Conservation (phyloP, 1,139 yeast species). For the Debaryomyces subglobosus region DNA sequence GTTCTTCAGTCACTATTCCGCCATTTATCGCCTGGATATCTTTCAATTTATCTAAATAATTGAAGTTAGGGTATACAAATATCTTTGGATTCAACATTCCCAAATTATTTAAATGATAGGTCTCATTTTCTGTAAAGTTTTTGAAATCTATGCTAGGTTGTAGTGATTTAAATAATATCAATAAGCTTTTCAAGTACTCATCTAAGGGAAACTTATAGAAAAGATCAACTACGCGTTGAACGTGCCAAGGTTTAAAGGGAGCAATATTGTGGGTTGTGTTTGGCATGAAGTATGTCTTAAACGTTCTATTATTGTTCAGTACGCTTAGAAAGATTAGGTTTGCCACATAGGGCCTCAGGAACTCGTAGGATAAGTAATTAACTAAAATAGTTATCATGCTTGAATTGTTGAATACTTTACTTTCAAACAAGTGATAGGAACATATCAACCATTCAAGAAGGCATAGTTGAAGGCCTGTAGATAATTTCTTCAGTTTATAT, state of each 20-base stretch:
- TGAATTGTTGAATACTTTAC: conserved; percentile 18
- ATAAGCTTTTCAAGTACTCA: conserved; percentile 27
- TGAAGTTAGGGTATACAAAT: conserved; percentile 20
- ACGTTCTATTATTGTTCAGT: conserved; percentile 17
- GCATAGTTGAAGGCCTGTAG: conserved; percentile 25
- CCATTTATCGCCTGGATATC: conserved; percentile 7
- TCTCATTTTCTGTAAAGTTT: conserved; percentile 7
- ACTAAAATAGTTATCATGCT: conserved; percentile 32
- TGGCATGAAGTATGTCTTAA: conserved; percentile 15
- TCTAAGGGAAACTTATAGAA: conserved; percentile 39
- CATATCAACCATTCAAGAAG: conserved; percentile 38
- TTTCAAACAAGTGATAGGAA: conserved; percentile 31
- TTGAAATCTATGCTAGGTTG: conserved; percentile 26
- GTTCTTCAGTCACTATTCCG: background rate
- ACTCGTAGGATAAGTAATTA: conserved; percentile 37
- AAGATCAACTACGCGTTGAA: conserved; percentile 35
- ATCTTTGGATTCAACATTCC: conserved; percentile 14
- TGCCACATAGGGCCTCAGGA: conserved; percentile 33
- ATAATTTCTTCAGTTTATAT: conserved; percentile 26
- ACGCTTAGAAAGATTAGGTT: conserved; percentile 31
- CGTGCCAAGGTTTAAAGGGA: conserved; percentile 38
- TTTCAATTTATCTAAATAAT: conserved; percentile 15
- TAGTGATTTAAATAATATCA: conserved; percentile 27
- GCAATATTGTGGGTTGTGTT: conserved; percentile 10
- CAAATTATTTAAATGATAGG: conserved; percentile 14